Evolutionary conservation across 495 filamentous ascomycete species (phyloP).

Genomic region (Aspergillus olivimuriae): DNA sequence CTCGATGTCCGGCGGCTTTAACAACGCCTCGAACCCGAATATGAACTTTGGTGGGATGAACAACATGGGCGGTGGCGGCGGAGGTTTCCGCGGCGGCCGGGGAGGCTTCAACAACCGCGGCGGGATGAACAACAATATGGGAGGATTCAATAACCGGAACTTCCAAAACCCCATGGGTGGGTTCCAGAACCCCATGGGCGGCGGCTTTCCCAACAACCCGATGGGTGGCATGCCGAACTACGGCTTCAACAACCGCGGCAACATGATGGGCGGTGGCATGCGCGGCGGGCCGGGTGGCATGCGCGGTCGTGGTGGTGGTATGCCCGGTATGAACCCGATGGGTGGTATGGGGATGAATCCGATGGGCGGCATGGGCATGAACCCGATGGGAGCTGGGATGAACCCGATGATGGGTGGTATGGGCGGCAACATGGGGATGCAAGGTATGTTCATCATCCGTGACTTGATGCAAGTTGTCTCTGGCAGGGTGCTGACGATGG

Average conservation of each 20-base stretch:
- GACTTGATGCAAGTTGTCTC: background rate
- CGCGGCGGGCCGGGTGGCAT: constrained; percentile 61
- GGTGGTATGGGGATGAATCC: constrained; percentile 42
- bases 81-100: constrained; percentile 45
- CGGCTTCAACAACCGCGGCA: constrained; percentile 56
- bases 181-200: constrained; percentile 53
- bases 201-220: constrained; percentile 49
- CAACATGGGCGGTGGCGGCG: constrained; percentile 27
- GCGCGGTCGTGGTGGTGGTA: constrained; percentile 55
- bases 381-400: constrained; percentile 49
- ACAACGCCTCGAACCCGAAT: constrained; percentile 21
- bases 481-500: constrained; percentile 1
- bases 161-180: constrained; percentile 51
- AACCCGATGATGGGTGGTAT: constrained; percentile 53
- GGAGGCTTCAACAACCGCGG: constrained; percentile 41
- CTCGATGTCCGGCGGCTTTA: constrained; percentile 21
- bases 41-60: constrained; percentile 32
- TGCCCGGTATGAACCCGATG: constrained; percentile 52
- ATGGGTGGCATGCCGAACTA: constrained; percentile 55
- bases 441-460: constrained; percentile 57
- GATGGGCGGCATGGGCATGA: constrained; percentile 63
- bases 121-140: constrained; percentile 31
- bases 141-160: constrained; percentile 41
- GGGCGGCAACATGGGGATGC: constrained; percentile 54
- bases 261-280: constrained; percentile 62